A percentile compares a stretch with the other conserved stretches of the same genome.
phyloP scores from a whole-genome alignment of 352 stramenopile species.

The Phytophthora sp. region DNA sequence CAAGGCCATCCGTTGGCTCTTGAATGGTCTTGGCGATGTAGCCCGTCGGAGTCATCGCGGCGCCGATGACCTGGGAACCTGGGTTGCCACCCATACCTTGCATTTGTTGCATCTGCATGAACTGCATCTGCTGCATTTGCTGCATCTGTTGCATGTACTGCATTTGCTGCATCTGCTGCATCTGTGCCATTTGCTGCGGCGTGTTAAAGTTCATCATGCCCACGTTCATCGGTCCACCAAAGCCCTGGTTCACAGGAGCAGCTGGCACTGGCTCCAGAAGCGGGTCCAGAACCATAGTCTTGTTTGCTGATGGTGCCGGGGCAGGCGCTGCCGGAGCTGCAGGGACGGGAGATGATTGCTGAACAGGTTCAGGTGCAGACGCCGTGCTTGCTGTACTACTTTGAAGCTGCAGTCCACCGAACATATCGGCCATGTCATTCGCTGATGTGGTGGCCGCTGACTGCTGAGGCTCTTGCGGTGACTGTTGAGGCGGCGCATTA shows the following conservation, averaged over 20 bases:
- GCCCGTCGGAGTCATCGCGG: slow-evolving; percentile 81
- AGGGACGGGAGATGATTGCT: slow-evolving; percentile 23
- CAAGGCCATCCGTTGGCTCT: slow-evolving; percentile 72
- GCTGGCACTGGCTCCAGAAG: slow-evolving; percentile 68
- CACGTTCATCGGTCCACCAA: slow-evolving; percentile 51
- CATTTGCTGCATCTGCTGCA: slow-evolving; percentile 76
- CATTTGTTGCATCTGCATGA: slow-evolving; percentile 75
- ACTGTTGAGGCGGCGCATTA: slow-evolving; percentile 30
- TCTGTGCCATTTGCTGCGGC: slow-evolving; percentile 54
- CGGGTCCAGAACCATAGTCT: slow-evolving; percentile 69
- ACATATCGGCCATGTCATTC: slow-evolving; percentile 70
- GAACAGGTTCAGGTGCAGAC: slow-evolving; percentile 22
- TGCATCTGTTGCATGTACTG: slow-evolving; percentile 77
- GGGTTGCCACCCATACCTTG: slow-evolving; percentile 52
- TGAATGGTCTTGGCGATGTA: slow-evolving; percentile 92
- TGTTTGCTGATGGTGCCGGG: slow-evolving; percentile 32
- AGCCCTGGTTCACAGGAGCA: slow-evolving; percentile 48
- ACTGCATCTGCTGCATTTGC: slow-evolving; percentile 74
- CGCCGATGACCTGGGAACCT: slow-evolving; percentile 81
- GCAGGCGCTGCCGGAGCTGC: slow-evolving; percentile 25
- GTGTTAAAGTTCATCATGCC: slow-evolving; percentile 72
- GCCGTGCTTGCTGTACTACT: slow-evolving; percentile 36
- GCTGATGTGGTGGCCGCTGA: slow-evolving; percentile 28
- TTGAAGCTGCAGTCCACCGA: slow-evolving; percentile 74
- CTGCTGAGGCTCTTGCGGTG: slow-evolving; percentile 25